Conservation (phyloP, 2,329 filamentous ascomycete genomes). For the Ophiobolus disseminans region DNA sequence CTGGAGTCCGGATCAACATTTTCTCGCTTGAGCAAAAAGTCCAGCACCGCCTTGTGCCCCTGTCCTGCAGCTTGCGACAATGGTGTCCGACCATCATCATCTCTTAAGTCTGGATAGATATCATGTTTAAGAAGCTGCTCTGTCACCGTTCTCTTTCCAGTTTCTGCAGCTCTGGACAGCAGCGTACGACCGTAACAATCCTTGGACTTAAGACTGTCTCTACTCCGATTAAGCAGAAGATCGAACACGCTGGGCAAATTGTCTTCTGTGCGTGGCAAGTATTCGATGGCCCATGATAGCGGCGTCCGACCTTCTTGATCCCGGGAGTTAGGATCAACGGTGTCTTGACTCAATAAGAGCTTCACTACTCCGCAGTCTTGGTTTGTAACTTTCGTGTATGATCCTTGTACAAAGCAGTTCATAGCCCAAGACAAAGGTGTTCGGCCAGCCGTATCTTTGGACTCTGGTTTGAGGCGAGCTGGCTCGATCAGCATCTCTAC, state of each 20-base stretch:
- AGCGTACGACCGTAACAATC: background rate
- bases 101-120: background rate
- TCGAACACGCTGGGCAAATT: background rate
- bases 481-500: conserved; percentile 1
- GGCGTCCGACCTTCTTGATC: conserved; percentile 1
- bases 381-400: background rate
- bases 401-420: too few species aligned
- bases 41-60: background rate
- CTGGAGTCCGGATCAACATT: conserved; percentile 17
- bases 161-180: conserved; percentile 1
- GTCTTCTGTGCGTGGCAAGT: background rate
- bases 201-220: background rate
- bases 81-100: conserved; percentile 2
- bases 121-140: background rate
- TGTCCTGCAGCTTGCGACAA: conserved; percentile 1
- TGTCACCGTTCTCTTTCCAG: background rate
- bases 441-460: conserved; percentile 1
- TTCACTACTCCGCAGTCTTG: background rate
- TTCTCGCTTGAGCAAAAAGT: background rate
- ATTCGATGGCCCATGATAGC: conserved; percentile 2
- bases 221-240: background rate
- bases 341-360: background rate
- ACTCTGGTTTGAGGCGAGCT: background rate
- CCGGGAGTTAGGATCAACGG: background rate
- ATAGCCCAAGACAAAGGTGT: conserved; percentile 10